These are phyloP conservation scores for Cordyceps javanica DNA, from an alignment of 2,329 filamentous ascomycete genomes.

Conservation along the genomic window DNA sequence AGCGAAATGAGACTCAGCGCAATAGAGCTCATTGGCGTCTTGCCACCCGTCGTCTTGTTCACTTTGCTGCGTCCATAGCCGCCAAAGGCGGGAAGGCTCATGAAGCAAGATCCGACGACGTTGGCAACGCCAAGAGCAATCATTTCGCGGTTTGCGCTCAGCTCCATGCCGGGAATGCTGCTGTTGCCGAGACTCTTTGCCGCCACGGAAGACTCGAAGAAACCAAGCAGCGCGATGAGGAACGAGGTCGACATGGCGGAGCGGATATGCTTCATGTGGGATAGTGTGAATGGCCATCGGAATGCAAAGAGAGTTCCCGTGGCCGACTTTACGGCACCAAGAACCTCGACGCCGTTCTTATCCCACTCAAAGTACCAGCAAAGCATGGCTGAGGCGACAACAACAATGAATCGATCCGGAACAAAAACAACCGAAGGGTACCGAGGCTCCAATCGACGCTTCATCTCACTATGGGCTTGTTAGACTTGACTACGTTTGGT, in stretches of 20 bases:
- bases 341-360: constrained; percentile 68
- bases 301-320: constrained; percentile 71
- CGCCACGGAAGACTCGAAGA: constrained; percentile 95
- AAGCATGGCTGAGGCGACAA: constrained; percentile 75
- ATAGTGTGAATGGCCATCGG: constrained; percentile 74
- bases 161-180: constrained; percentile 68
- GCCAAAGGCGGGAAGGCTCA: constrained; percentile 88
- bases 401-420: constrained; percentile 85
- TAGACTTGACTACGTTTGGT: background rate
- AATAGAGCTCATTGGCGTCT: constrained; percentile 89
- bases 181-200: constrained; percentile 76
- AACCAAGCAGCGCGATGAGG: constrained; percentile 89
- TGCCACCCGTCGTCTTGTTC: constrained; percentile 84
- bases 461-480: constrained; percentile 57
- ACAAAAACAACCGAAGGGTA: constrained; percentile 80
- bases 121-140: constrained; percentile 89
- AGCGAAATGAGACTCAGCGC: constrained; percentile 79
- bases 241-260: constrained; percentile 88
- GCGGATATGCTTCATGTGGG: constrained; percentile 74
- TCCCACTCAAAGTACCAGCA: constrained; percentile 76
- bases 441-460: constrained; percentile 71
- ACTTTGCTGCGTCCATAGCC: constrained; percentile 96
- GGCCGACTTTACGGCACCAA: constrained; percentile 72
- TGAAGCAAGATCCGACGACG: constrained; percentile 84
- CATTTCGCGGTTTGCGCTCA: constrained; percentile 89